Percentiles rank a stretch among this genome's conserved stretches.
Conservation (phyloP, 768 basidiomycete species). For the Wakefieldia striispora region DNA sequence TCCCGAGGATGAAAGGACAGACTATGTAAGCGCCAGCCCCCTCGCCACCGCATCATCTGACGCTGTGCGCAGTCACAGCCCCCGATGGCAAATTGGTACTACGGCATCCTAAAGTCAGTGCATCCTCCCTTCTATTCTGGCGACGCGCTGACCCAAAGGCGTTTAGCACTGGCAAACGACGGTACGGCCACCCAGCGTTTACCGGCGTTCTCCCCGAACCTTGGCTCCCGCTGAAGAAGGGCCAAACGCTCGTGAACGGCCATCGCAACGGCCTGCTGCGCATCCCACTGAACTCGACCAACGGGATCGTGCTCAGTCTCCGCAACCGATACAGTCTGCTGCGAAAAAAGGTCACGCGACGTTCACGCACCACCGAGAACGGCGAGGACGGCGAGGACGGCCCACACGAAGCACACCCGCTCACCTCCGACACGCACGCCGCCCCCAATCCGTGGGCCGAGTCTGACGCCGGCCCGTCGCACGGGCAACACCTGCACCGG, state of each 20-base stretch:
- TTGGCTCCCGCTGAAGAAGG: conserved; percentile 90
- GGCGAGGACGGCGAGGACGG: conserved; percentile 3
- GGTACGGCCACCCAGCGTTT: conserved; percentile 94
- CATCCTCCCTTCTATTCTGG: neutral
- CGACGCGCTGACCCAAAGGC: conserved; percentile 2
- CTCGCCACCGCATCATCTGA: conserved; percentile 4
- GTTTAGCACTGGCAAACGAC: conserved; percentile 82
- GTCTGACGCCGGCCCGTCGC: conserved; percentile 16
- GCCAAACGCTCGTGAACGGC: conserved; percentile 68
- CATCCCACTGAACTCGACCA: conserved; percentile 41
- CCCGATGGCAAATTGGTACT: conserved; percentile 94
- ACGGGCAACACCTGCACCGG: conserved; percentile 47
- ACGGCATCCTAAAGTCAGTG: conserved; percentile 81
- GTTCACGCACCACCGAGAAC: conserved; percentile 2
- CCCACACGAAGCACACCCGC: conserved; percentile 19
- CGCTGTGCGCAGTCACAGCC: conserved; percentile 72
- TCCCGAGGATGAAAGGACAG: conserved; percentile 88
- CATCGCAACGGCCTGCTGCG: conserved; percentile 33
- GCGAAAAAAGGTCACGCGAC: conserved; percentile 33
- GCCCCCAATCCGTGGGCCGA: conserved; percentile 66
- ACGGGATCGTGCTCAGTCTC: conserved; percentile 80
- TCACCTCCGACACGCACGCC: conserved; percentile 23
- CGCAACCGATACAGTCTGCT: conserved; percentile 65
- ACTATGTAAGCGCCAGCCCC: conserved; percentile 57
- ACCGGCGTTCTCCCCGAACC: conserved; percentile 92